Base-by-base conservation (phyloP, 306 rosid genomes). In the Cicer bijugum region DNA sequence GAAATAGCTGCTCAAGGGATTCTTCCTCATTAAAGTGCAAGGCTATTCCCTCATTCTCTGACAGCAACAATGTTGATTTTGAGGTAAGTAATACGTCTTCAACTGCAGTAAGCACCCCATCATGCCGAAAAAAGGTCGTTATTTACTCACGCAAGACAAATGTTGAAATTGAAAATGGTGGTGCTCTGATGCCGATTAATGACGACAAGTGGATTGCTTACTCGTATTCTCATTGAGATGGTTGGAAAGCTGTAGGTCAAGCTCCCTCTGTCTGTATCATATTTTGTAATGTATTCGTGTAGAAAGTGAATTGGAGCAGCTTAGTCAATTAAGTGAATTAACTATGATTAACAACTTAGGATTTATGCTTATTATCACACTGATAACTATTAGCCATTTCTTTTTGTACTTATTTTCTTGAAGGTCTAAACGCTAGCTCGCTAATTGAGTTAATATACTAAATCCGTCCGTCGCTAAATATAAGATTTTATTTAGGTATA, bases 121-220 rank as follows among this genome's bases (percentile, higher is more conserved):
- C 63, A 8, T 12, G 42, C 40, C 74, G 11, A 16, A 73, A 4
- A 39, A 76, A 46, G 80, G 39, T 86, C 2, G 1, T 12, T 19
- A 79, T 90, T 57, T 80, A 74, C 75, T 79, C 92, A 0, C 86
- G 78, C 23, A 37, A 23, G 14, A 69, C 79, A 15, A 73, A 84
- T 53, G 76, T 80, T 71, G 6, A 9, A 61, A 28, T 67, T 61
- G 85, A 80, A 0, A 53, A 23, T 45, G 91, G 82, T 1, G 78
- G 77, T 42, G 55, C 80, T 19, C 1, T 71, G 19, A 12, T 88
- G 68, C 84, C 89, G 1, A 12, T 76, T 60, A 86, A 87, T 9
- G 86, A 90, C 76, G 89, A 83, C 28, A 78, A 70, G 1, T 90
- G 89, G 89, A 82, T 70, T 85, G 91, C 84, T 68, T 85, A 75